These are phyloP conservation scores for Santalum album DNA, from an alignment of 164 flowering plant genomes.

Conservation along the genomic window DNA sequence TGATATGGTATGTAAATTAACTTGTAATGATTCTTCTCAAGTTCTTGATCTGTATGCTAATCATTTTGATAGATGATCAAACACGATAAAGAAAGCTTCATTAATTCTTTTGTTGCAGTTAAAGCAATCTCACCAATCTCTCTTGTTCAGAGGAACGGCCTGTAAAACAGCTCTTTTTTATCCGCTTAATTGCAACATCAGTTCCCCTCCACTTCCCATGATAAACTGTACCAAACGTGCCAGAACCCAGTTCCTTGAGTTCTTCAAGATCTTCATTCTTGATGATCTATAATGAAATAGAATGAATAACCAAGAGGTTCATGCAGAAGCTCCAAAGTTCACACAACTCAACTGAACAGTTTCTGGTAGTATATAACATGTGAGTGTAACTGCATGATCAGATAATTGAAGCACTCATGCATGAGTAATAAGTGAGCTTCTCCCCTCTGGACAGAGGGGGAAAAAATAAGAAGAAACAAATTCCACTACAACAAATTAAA, in stretches of 20 bases:
- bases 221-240: slow-evolving; percentile 94
- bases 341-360: no score
- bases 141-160: slow-evolving; percentile 97
- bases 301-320: no score
- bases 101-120: not conserved
- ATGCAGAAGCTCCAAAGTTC: no score
- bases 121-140: slow-evolving; percentile 74
- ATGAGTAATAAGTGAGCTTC: no score
- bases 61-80: not conserved
- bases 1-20: no score
- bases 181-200: slow-evolving; percentile 91
- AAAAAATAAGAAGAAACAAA: no score
- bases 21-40: no score
- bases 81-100: not conserved
- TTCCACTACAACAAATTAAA: no score
- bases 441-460: no score
- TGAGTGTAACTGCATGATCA: no score
- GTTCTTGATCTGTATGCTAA: not conserved
- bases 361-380: no score
- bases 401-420: no score
- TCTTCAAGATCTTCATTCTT: slow-evolving; percentile 92
- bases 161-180: slow-evolving; percentile 84
- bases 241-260: slow-evolving; percentile 82
- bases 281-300: slow-evolving; percentile 43
- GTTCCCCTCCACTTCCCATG: slow-evolving; percentile 97